Evolutionary conservation across 257 asterid species (phyloP).

Genomic region (Fraxinus cuspidata): DNA sequence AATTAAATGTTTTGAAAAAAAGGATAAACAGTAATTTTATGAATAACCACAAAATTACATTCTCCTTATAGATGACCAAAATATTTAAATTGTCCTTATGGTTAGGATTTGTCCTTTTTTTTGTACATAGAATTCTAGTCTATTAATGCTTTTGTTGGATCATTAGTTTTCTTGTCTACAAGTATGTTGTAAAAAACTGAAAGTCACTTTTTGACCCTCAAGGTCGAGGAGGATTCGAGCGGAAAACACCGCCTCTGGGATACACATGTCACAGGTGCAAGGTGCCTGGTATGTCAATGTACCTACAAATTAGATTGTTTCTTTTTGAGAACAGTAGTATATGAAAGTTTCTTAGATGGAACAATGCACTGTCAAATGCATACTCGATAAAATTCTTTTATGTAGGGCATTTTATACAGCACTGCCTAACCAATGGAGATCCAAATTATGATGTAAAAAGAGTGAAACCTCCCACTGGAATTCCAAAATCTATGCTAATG

Average conservation of each 20-base stretch:
- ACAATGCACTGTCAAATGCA: neutral
- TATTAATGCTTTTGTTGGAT: neutral
- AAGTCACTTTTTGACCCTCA: conserved; percentile 18
- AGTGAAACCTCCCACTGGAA: conserved; percentile 96
- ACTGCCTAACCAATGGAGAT: conserved; percentile 98
- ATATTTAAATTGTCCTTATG: neutral
- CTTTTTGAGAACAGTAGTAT: too few species aligned
- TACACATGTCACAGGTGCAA: conserved; percentile 96
- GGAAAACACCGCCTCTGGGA: conserved; percentile 92
- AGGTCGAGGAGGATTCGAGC: conserved; percentile 91
- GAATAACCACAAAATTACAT: neutral
- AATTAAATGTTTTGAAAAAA: neutral
- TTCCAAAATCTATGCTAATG: conserved; percentile 95
- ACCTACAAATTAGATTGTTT: conserved; percentile 7
- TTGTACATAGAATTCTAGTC: neutral
- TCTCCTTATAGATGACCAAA: neutral
- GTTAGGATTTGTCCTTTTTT: neutral
- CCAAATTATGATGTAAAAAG: conserved; percentile 84
- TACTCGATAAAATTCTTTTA: conserved; percentile 15
- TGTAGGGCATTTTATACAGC: conserved; percentile 95
- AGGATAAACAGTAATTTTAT: too few species aligned
- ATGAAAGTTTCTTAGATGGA: neutral
- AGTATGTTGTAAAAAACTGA: conserved; percentile 16
- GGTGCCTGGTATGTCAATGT: conserved; percentile 74
- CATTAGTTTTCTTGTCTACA: neutral